Percentiles rank a stretch among this genome's conserved stretches.
Conservation (phyloP, 768 basidiomycete genomes). For the Lentinula edodes region DNA sequence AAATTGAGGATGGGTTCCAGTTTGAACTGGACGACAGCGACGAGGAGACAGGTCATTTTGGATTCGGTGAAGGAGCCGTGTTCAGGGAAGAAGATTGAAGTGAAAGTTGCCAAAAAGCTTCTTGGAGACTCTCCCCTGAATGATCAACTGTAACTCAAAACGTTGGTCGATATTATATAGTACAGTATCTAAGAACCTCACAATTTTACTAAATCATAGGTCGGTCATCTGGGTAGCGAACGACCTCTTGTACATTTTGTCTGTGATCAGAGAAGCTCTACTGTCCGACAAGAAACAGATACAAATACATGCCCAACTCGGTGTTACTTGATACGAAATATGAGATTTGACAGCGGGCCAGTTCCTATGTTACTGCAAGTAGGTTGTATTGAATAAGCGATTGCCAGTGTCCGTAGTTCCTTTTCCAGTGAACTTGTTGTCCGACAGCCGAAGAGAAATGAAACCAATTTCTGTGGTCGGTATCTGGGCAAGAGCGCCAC, state of each 20-base stretch:
- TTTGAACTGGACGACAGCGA: conserved; percentile 15
- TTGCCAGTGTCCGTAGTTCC: conserved; percentile 18
- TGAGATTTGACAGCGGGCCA: no score
- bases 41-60: conserved; percentile 3
- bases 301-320: no score
- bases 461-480: conserved; percentile 13
- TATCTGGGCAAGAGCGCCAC: conserved; percentile 10
- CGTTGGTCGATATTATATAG: no score
- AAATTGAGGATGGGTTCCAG: conserved; percentile 12
- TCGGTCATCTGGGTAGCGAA: no score
- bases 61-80: conserved; percentile 10
- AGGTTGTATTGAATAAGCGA: conserved; percentile 17
- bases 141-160: no score
- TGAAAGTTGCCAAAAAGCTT: neutral
- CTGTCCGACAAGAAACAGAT: no score
- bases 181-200: no score
- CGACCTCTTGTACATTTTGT: no score
- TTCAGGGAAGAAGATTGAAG: conserved; percentile 14
- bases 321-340: no score
- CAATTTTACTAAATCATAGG: no score
- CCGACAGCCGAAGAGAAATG: conserved; percentile 16
- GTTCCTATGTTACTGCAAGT: neutral
- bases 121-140: no score
- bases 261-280: no score
- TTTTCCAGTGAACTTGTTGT: conserved; percentile 18